A percentile compares a stretch with the other conserved stretches of the same genome.
Conservation (phyloP, 768 basidiomycete species). For the Kockovaella imperatae region DNA sequence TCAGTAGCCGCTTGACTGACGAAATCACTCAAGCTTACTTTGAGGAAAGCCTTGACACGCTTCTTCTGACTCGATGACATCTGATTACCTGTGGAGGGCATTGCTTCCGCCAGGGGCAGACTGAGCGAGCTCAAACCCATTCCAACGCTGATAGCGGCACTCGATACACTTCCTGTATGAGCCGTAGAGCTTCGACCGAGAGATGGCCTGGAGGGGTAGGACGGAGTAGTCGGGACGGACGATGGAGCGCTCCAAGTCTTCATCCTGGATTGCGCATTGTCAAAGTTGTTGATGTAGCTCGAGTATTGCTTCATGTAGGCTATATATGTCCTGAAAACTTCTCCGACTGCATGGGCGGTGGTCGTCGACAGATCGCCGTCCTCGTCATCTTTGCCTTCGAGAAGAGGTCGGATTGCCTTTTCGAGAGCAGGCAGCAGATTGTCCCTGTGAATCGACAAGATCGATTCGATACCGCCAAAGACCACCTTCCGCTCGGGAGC, state of each 20-base stretch:
- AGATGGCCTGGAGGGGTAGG: conserved; percentile 6
- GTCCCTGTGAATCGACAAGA: conserved; percentile 85
- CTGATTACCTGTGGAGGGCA: conserved; percentile 13
- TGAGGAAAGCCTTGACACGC: conserved; percentile 79
- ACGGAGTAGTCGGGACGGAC: conserved; percentile 15
- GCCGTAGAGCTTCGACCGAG: conserved; percentile 2
- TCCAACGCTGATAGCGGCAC: conserved; percentile 18
- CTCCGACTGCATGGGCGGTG: conserved; percentile 72
- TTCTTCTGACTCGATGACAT: conserved; percentile 63
- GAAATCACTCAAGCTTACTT: conserved; percentile 23
- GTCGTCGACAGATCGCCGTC: conserved; percentile 66
- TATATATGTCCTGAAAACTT: conserved; percentile 85
- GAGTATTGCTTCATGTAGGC: conserved; percentile 99
- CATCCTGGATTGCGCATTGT: conserved; percentile 79
- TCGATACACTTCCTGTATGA: conserved; percentile 12
- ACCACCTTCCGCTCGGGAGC: conserved; percentile 78
- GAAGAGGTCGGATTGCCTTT: conserved; percentile 61
- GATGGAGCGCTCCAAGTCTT: conserved; percentile 61
- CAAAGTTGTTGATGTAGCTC: conserved; percentile 96
- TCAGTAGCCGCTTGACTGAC: not conserved
- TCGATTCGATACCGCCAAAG: conserved; percentile 78
- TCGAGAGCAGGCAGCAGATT: conserved; percentile 89
- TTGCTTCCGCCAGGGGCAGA: conserved; percentile 10
- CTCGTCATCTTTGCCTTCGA: conserved; percentile 56
- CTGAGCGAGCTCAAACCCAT: conserved; percentile 15